phyloP scores from a whole-genome alignment of 768 basidiomycete species.

The Plicaturopsis crispa region DNA sequence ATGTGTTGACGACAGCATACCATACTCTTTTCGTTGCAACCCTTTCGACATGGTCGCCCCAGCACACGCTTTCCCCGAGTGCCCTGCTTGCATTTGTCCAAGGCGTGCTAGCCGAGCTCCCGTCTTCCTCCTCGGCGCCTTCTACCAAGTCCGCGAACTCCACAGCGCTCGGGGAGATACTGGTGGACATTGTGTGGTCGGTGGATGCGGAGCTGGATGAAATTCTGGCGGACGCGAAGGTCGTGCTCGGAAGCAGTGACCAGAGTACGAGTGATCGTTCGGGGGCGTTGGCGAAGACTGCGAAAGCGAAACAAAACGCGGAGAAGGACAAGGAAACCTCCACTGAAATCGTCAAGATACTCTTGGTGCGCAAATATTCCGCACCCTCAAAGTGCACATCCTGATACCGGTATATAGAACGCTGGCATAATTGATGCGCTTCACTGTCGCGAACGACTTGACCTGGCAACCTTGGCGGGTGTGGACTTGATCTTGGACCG shows the following conservation, averaged over 20 bases:
- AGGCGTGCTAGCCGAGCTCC: constrained; percentile 51
- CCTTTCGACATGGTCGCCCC: constrained; percentile 48
- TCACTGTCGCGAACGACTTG: constrained; percentile 69
- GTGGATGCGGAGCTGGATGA: constrained; percentile 75
- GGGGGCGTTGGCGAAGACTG: constrained; percentile 25
- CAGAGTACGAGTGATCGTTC: constrained; percentile 19
- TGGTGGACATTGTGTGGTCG: constrained; percentile 81
- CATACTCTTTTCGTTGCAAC: constrained; percentile 58
- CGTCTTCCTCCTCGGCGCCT: constrained; percentile 56
- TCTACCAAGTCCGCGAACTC: constrained; percentile 30
- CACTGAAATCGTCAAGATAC: constrained; percentile 46
- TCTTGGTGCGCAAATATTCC: constrained; percentile 53
- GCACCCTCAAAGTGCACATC: no score
- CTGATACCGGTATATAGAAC: no score
- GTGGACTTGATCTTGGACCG: constrained; percentile 69
- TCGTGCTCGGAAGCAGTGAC: constrained; percentile 26
- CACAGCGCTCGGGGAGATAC: constrained; percentile 51
- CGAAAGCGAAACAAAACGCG: constrained; percentile 40
- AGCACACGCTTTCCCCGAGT: constrained; percentile 36
- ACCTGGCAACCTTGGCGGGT: constrained; percentile 51
- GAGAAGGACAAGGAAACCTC: constrained; percentile 62
- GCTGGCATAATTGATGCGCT: constrained; percentile 47
- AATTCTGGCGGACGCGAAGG: constrained; percentile 46
- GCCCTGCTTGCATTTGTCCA: constrained; percentile 58
- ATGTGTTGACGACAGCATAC: constrained; percentile 59